Evolutionary conservation across 1,284 basidiomycete species (phyloP), one percentile per base, ranked within the genome.

Genomic region (Marasmius sp.): DNA sequence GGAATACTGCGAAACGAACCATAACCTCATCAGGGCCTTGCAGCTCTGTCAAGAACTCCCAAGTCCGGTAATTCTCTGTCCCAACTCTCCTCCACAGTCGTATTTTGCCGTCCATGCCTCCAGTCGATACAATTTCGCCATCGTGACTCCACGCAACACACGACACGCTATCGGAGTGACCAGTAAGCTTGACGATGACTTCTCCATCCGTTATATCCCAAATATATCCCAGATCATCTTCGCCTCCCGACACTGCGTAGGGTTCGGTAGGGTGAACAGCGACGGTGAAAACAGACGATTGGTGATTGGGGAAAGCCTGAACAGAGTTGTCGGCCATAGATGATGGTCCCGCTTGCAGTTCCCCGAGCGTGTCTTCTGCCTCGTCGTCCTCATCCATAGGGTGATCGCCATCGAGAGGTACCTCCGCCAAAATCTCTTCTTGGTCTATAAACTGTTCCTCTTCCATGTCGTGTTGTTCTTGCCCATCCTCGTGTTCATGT

Each of bases 41-140:
- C 55, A 98, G 79, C 72, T 92, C 92, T 8, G 93, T 94, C 72
- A 97, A 79, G 74, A 98, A 96, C 73, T 95, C 94, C 95, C 97
- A 99, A 58, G 79, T 83, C 64, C 79, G 84, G 77, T 87, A 95
- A 61, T 89, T 79, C 53, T 89, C 87, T 64, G 81, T 87, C 12
- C 87, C 88, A 12, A 93, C 89, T 69, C 92, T 83, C 72, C 89
- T 80, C 96, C 96, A 99, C 61, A 99, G 80, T 65, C 95, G 84
- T 22, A 98, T 89, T 70, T 88, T 90, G 9, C 97, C 97, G 71
- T 99, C 97, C 94, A 99, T 98, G 0, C 97, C 96, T 18, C 95
- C 97, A 0, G 95, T 98, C 12, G 97, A 90, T 61, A 97, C 84
- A 82, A 97, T 83, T 74, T 97, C 90, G 10, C 97, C 97, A 71